Evolutionary conservation across 2,329 filamentous ascomycete genomes (phyloP).

Genomic region (Akanthomyces dipterigenus): DNA sequence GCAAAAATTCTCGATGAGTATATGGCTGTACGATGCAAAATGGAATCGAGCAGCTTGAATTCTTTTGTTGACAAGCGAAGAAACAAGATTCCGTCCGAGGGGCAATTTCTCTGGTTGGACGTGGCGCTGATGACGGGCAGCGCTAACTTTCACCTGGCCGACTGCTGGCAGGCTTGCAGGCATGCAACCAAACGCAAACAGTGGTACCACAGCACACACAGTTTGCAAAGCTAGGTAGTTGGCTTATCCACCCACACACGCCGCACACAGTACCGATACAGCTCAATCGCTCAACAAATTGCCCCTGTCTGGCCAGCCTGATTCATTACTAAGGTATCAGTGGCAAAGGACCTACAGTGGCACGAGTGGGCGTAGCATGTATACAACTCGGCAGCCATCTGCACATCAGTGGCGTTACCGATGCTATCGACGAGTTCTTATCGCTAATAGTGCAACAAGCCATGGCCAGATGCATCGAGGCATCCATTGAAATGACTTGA

Average conservation of each 20-base stretch:
- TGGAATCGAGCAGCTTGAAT: background rate
- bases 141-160: constrained; percentile 2
- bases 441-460: background rate
- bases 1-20: background rate
- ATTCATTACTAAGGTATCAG: background rate
- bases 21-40: background rate
- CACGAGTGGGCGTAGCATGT: no score
- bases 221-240: no score
- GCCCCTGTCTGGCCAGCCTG: background rate
- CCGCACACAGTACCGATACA: background rate
- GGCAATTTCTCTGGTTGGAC: background rate
- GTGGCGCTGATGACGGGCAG: constrained; percentile 6
- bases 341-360: no score
- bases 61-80: background rate
- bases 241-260: background rate
- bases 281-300: constrained; percentile 6
- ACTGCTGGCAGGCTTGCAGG: background rate
- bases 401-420: constrained; percentile 4
- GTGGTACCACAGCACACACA: background rate
- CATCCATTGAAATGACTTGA: no score
- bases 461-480: no score
- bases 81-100: constrained; percentile 6
- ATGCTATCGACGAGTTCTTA: background rate
- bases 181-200: no score
- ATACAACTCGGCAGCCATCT: no score